Base-by-base conservation (phyloP, 2,329 filamentous ascomycete species). In the Calcarisporium arbuscula region DNA sequence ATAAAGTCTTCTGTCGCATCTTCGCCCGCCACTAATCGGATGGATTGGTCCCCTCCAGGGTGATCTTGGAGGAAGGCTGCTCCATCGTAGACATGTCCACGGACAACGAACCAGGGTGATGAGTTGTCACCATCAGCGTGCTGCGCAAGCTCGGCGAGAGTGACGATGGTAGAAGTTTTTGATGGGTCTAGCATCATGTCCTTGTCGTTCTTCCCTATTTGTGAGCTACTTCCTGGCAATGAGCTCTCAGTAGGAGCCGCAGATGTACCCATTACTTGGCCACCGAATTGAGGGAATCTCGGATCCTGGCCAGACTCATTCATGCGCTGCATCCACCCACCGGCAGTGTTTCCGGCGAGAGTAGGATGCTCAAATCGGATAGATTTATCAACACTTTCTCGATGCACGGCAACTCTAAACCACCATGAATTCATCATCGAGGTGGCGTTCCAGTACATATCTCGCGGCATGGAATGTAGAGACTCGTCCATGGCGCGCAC, bases 391-490 rank as follows among this genome's bases (percentile, higher is more conserved):
- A n/a, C n/a, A n/a, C n/a, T n/a, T 40, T 89, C 80, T 36, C 79
- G 80, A 34, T 77, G 74, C 35, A 95, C 83, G 3, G 80, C 76
- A 1, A 95, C 74, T 5, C 89, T 73, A 57, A 83, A 95, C 89
- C 89, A 95, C 0, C 86, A 85, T 49, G 95, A 95, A 61, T 95
- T 95, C 89, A 95, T 95, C 89, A 95, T 95, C 0, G 89, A 88
- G 25, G 95, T 64, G 3, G 94, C 87, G 40, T 79, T 88, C 89
- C 89, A 95, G 62, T 95, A 95, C 85, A 95, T 92, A 50, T 95
- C 89, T 41, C 85, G 73, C 5, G 89, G 89, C 54, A 94, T 87
- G 0, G 85, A 67, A 58, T 84, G 85, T 76, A 95, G 82, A 35
- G 81, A 75, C 45, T 95, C 89, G 47, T 95, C 89, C 87, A 95